Evolutionary conservation across 148 eudicot genomes (phyloP).

Genomic region (Hydrangea macrophylla): DNA sequence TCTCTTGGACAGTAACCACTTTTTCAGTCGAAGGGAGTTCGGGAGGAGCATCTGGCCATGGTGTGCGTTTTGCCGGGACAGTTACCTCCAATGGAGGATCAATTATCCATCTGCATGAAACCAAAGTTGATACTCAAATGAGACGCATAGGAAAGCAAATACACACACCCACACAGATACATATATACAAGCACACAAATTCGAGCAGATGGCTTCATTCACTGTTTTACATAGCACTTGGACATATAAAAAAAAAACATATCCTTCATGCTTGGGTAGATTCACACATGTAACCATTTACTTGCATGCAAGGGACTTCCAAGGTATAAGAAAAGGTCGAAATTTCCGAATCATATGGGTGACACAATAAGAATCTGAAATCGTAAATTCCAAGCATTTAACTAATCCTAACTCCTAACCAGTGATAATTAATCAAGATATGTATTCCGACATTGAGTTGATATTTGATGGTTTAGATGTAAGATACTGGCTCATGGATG

Average conservation of each 20-base stretch:
- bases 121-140: not conserved
- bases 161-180: not conserved
- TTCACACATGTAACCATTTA: not conserved
- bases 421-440: not conserved
- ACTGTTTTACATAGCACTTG: not conserved
- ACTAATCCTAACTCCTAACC: not conserved
- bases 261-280: not conserved
- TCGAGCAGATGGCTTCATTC: not conserved
- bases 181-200: too few species aligned
- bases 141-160: not conserved
- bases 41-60: constrained; percentile 89
- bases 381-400: not conserved
- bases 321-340: not conserved
- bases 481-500: not conserved
- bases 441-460: too few species aligned
- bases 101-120: constrained; percentile 81
- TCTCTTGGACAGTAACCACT: constrained; percentile 37
- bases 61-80: constrained; percentile 92
- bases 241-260: not conserved
- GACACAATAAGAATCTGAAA: not conserved
- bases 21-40: constrained; percentile 60
- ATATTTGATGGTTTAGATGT: not conserved
- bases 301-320: too few species aligned
- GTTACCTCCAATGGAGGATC: constrained; percentile 84
- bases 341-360: not conserved